phyloP scores from a whole-genome alignment of 306 rosid genomes.

The Echinosophora koreensis region DNA sequence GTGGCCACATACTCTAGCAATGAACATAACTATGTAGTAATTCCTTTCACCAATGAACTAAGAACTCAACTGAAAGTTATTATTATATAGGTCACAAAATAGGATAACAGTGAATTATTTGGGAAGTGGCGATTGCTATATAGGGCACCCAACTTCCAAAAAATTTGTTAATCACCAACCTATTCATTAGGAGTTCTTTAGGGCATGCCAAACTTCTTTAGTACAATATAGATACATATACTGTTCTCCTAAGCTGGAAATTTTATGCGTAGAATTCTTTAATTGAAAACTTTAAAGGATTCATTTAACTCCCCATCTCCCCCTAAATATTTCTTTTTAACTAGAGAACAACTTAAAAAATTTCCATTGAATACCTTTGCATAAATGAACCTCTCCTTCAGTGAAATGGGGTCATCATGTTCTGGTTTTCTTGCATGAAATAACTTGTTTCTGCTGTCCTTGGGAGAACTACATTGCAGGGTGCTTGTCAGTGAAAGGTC shows the following conservation, averaged over 20 bases:
- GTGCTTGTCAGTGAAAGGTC: conserved; percentile 39
- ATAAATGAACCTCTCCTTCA: conserved; percentile 77
- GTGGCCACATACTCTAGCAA: neutral
- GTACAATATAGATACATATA: neutral
- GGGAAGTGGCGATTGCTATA: neutral
- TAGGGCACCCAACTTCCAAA: neutral
- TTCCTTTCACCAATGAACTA: conserved; percentile 1
- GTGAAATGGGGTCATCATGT: conserved; percentile 66
- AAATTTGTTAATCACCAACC: neutral
- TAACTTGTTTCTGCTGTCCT: conserved; percentile 48
- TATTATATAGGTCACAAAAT: neutral
- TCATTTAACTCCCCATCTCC: conserved; percentile 8
- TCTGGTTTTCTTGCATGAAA: conserved; percentile 62
- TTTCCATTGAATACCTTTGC: conserved; percentile 63
- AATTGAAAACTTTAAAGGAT: conserved; percentile 10
- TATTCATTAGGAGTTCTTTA: neutral
- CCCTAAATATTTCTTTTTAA: conserved; percentile 6
- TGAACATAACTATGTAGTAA: neutral
- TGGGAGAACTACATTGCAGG: conserved; percentile 57
- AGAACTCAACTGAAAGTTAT: neutral
- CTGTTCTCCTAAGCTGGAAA: neutral
- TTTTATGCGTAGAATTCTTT: neutral
- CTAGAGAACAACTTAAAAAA: conserved; percentile 24
- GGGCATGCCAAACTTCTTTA: neutral
- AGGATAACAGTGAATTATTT: neutral